A percentile compares a stretch with the other conserved stretches of the same genome.
Conservation (phyloP, 768 basidiomycete genomes). For the Boletus rufocinnamomeus region DNA sequence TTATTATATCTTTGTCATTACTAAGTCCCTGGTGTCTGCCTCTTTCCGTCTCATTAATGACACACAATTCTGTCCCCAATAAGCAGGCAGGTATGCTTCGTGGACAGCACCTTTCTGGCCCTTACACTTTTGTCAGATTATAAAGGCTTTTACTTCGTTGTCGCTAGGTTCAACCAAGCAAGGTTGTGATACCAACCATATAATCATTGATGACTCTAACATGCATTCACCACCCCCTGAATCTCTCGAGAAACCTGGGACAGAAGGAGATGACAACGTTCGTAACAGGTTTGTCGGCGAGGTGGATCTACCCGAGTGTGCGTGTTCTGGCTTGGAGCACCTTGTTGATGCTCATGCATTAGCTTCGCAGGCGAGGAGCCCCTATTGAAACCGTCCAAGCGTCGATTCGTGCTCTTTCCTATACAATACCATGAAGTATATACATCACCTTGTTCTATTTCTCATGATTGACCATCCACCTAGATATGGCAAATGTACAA, state of each 20-base stretch:
- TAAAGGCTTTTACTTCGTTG: conserved; percentile 3
- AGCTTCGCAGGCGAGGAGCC: conserved; percentile 55
- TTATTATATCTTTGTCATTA: neutral
- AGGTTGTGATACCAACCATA: neutral
- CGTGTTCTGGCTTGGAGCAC: neutral
- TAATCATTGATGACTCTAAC: neutral
- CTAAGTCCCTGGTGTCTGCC: neutral
- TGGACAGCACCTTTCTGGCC: too few species aligned
- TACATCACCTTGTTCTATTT: neutral
- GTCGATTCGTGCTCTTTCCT: conserved; percentile 89
- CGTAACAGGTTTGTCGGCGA: conserved; percentile 19
- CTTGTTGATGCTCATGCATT: neutral
- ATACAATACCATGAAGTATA: conserved; percentile 87
- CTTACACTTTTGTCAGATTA: conserved; percentile 7
- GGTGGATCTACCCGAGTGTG: conserved; percentile 24
- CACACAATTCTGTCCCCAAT: neutral
- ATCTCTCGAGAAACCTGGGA: neutral
- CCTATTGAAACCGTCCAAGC: conserved; percentile 70
- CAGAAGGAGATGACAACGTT: neutral
- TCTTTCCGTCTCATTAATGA: neutral
- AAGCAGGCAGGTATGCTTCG: conserved; percentile 7
- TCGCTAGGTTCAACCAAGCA: conserved; percentile 7
- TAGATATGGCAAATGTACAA: conserved; percentile 97
- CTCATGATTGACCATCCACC: neutral
- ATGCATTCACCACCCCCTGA: neutral